Conservation (phyloP, 139 green algal genomes). For the Tetradesmus obliquus region DNA sequence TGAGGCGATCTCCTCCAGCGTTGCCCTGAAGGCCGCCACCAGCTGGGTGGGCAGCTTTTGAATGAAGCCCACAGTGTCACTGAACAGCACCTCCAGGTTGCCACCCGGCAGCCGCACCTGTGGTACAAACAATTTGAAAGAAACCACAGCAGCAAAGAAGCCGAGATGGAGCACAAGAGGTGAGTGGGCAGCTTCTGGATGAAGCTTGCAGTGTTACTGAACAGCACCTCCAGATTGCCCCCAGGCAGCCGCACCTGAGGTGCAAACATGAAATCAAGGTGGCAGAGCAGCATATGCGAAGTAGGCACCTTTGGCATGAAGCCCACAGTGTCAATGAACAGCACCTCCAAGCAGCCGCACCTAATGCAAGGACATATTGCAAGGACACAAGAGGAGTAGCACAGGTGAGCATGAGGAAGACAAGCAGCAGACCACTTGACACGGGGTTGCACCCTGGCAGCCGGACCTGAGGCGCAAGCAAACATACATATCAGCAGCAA, state of each 20-base stretch:
- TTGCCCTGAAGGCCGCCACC: constrained; percentile 92
- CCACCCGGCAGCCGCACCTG: constrained; percentile 53
- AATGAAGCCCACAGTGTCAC: constrained; percentile 97
- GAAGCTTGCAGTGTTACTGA: constrained; percentile 97
- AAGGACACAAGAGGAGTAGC: background rate
- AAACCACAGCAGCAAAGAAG: background rate
- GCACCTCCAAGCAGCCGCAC: constrained; percentile 70
- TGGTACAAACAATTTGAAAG: background rate
- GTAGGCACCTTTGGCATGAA: too few species aligned
- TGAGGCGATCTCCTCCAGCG: constrained; percentile 94
- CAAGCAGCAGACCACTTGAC: background rate
- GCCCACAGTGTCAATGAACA: constrained; percentile 97
- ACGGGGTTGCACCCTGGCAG: background rate
- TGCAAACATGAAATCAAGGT: too few species aligned
- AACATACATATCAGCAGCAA: background rate
- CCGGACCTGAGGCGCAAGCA: background rate
- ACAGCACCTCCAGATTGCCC: constrained; percentile 75
- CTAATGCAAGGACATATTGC: background rate
- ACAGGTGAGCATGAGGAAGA: background rate
- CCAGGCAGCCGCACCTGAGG: too few species aligned
- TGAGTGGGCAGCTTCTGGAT: constrained; percentile 85
- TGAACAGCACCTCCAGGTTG: constrained; percentile 90
- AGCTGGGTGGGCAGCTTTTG: constrained; percentile 99
- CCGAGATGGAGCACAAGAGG: background rate
- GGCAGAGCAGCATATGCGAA: too few species aligned